A percentile compares a stretch with the other conserved stretches of the same genome.
Evolutionary conservation across 208 protist genomes (phyloP).

Genomic region (Trypanosoma conorhini): DNA sequence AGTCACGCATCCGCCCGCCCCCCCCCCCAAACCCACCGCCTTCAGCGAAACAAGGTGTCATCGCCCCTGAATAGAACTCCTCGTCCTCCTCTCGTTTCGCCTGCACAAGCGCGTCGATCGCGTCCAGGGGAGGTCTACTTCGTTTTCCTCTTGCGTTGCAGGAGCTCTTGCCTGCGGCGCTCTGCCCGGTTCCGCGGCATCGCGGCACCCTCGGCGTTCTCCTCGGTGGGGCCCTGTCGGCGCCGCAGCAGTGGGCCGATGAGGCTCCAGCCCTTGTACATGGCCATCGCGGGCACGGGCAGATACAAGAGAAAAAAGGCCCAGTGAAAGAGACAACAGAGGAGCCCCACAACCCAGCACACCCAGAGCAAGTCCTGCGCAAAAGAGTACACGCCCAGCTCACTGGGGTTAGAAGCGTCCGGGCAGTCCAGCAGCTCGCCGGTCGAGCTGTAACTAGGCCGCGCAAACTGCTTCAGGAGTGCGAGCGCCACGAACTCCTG

Average conservation of each 20-base stretch:
- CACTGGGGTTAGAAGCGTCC: constrained; percentile 72
- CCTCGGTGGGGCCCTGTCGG: constrained; percentile 18
- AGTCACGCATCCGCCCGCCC: background rate
- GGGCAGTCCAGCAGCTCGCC: constrained; percentile 75
- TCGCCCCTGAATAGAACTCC: background rate
- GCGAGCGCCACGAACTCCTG: constrained; percentile 73
- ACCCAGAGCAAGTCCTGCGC: constrained; percentile 90
- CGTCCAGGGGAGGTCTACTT: background rate
- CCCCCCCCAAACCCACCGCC: background rate
- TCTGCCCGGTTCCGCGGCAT: constrained; percentile 54
- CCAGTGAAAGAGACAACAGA: constrained; percentile 63
- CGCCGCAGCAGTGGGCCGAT: constrained; percentile 42
- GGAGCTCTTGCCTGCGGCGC: constrained; percentile 59
- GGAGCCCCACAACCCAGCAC: constrained; percentile 83
- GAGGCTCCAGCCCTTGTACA: constrained; percentile 69
- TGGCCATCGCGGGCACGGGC: constrained; percentile 68
- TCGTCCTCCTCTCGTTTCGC: background rate
- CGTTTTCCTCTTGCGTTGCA: constrained; percentile 53
- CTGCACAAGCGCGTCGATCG: background rate
- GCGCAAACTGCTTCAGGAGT: constrained; percentile 55
- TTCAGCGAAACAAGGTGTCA: background rate
- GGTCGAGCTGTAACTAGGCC: constrained; percentile 39
- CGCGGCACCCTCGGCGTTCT: constrained; percentile 1
- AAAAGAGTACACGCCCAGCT: constrained; percentile 79
- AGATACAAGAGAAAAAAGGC: constrained; percentile 86